Base-by-base conservation (phyloP, 768 basidiomycete genomes). In the Termitomyces sp. region DNA sequence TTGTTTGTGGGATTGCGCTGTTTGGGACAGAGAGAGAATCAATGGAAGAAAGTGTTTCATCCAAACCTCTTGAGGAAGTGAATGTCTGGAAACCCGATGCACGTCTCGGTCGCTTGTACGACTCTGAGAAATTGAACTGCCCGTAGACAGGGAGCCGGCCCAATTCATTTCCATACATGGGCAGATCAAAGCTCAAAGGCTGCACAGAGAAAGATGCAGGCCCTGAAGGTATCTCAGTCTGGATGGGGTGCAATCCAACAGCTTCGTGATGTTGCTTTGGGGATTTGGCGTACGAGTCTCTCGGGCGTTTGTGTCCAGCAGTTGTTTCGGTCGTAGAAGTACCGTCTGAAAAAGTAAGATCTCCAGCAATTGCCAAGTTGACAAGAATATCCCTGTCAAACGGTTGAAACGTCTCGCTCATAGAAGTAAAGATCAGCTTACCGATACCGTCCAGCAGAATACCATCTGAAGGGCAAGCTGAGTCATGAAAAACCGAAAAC, bases 151-250 rank as follows among this genome's bases (percentile, higher is more conserved):
- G 86, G 0, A 87, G 70, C 45, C 82, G 74, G 3, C 85, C 86
- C 7, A 87, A 72, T 58, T 87, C 86, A 50, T 80, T 80, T 66
- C 78, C 81, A 66, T 86, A 83, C 67, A 85, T 78, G 0, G 86
- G 86, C 4, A 87, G 73, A 15, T 76, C 68, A 60, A 75, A 75
- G 53, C 72, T 67, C 40, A 63, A 51, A 14, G 66, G 57, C 36
- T 60, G 50, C 8, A 37, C 36, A 50, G 50, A 51, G 46, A 55
- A 0, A 20, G 67, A 10, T 63, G 69, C 63, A 8, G 61, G 64
- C 9, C 45, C 40, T 31, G 57, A 38, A 43, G 53, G 37, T 17
- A 64, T 60, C 34, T 67, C 68, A 25, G 64, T 17, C 11, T 72
- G 72, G 1, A 74, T 69, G 17, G 73, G 72, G 15, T 69, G 72